Evolutionary conservation across 768 basidiomycete species (phyloP), one percentile per base, ranked within the genome.

Genomic region (Austroboletus eburneus): DNA sequence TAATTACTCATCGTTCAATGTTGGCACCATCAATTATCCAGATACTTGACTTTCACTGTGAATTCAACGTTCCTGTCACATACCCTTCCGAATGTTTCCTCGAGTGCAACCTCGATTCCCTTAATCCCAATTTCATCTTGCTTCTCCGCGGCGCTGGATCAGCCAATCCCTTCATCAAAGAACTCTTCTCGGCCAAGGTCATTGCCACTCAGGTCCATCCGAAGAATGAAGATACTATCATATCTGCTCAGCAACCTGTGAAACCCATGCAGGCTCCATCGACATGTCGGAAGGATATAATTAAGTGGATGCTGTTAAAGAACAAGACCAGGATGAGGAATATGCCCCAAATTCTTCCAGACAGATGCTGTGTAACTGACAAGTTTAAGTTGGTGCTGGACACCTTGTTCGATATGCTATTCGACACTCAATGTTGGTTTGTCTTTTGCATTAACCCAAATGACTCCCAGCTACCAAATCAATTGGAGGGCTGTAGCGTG

Each of bases 81-180:
- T 99, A 99, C 62, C 91, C 90, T 1, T 75, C 90, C 2, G 92
- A 97, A 94, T 98, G n/a, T n/a, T n/a, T n/a, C n/a, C n/a, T n/a
- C n/a, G n/a, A n/a, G n/a, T n/a, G n/a, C n/a, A n/a, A n/a, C 60
- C 72, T 90, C 32, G 92, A 95, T 51, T 82, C 87, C 2, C 77
- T 97, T 40, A 94, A 91, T 54, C 88, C 91, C 0, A 92, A 97
- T 58, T 96, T 97, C 51, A 86, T 98, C 4, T 86, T 86, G 0
- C 77, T 99, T 14, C 75, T 98, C 13, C 78, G 91, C 20, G 92
- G 92, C 3, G 73, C 77, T 9, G 93, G 94, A 0, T 93, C 90
- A 0, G 80, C 80, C 61, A 95, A 95, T 51, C 86, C 91, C 0
- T 98, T 97, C 69, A 79, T 97, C 39, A 89, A 91, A 50, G 87